A percentile compares a stretch with the other conserved stretches of the same genome.
Evolutionary conservation across 306 rosid species (phyloP).

Genomic region (Prunus mume): DNA sequence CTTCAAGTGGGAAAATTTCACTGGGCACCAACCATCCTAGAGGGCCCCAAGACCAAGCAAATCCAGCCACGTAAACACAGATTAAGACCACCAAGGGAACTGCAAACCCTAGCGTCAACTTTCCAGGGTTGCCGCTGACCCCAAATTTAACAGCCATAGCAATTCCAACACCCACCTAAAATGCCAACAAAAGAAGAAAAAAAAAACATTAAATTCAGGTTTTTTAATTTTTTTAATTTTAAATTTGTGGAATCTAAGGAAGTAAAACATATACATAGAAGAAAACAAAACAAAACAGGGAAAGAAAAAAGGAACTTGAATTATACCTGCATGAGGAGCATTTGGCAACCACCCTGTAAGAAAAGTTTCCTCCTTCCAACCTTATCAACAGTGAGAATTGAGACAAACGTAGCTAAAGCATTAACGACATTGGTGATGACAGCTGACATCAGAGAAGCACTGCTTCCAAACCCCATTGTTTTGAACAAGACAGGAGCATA

Average conservation of each 20-base stretch:
- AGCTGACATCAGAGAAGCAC: conserved; percentile 61
- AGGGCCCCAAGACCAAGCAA: conserved; percentile 89
- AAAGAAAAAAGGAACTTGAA: neutral
- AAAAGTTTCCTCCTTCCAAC: conserved; percentile 65
- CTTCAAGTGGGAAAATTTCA: conserved; percentile 64
- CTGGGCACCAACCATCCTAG: conserved; percentile 80
- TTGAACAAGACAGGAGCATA: conserved; percentile 77
- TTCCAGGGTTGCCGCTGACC: conserved; percentile 51
- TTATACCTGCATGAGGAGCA: conserved; percentile 61
- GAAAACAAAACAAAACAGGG: neutral
- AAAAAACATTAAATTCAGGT: neutral
- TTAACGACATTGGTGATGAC: conserved; percentile 55
- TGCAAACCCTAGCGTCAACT: conserved; percentile 50
- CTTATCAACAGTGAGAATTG: conserved; percentile 54
- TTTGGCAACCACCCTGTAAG: conserved; percentile 65
- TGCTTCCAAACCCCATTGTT: conserved; percentile 70
- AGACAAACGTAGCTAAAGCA: conserved; percentile 37
- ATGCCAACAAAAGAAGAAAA: neutral
- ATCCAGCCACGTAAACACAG: conserved; percentile 54
- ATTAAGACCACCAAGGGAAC: conserved; percentile 38
- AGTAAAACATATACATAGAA: no score
- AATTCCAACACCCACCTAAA: conserved; percentile 47
- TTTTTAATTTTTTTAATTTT: no score
- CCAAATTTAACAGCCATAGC: conserved; percentile 63
- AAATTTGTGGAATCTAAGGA: no score